These are phyloP conservation scores for Beauveria brongniartii DNA, from an alignment of 2,329 filamentous ascomycete genomes.

Conservation along the genomic window DNA sequence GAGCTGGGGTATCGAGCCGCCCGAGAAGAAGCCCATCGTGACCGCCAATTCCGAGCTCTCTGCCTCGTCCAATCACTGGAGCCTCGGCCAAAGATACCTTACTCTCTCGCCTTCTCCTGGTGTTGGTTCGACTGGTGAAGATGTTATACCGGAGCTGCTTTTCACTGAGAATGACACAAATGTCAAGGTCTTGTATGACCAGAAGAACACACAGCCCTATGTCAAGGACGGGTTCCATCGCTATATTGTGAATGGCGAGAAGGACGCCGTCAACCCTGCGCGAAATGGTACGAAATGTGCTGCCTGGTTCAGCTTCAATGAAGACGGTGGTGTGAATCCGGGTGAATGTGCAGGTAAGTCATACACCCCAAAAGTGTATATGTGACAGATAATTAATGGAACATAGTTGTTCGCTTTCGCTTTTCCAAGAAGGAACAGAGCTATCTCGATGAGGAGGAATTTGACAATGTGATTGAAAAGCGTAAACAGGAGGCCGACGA, in stretches of 20 bases:
- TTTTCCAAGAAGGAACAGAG: conserved; percentile 67
- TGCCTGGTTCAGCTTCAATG: conserved; percentile 88
- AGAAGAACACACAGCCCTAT: conserved; percentile 71
- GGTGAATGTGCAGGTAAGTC: conserved; percentile 82
- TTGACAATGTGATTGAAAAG: conserved; percentile 84
- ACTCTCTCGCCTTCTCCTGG: conserved; percentile 86
- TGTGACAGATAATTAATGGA: conserved; percentile 10
- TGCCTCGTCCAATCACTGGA: conserved; percentile 69
- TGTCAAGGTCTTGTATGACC: conserved; percentile 64
- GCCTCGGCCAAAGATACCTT: conserved; percentile 74
- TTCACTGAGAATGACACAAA: conserved; percentile 98
- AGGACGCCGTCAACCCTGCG: conserved; percentile 72
- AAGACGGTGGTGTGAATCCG: conserved; percentile 76
- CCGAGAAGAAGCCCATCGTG: conserved; percentile 74
- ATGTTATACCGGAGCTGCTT: conserved; percentile 75
- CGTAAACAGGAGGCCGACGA: conserved; percentile 87
- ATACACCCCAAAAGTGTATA: conserved; percentile 23
- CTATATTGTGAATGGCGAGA: conserved; percentile 74
- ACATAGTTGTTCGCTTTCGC: conserved; percentile 75
- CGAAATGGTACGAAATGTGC: conserved; percentile 78
- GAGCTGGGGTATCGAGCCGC: conserved; percentile 79
- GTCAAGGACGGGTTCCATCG: conserved; percentile 95
- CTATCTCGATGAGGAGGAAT: conserved; percentile 85
- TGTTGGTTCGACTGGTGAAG: conserved; percentile 66
- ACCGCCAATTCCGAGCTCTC: conserved; percentile 56